Evolutionary conservation across 1,139 yeast species (phyloP).

Genomic region (Suhomyces bokatorum): DNA sequence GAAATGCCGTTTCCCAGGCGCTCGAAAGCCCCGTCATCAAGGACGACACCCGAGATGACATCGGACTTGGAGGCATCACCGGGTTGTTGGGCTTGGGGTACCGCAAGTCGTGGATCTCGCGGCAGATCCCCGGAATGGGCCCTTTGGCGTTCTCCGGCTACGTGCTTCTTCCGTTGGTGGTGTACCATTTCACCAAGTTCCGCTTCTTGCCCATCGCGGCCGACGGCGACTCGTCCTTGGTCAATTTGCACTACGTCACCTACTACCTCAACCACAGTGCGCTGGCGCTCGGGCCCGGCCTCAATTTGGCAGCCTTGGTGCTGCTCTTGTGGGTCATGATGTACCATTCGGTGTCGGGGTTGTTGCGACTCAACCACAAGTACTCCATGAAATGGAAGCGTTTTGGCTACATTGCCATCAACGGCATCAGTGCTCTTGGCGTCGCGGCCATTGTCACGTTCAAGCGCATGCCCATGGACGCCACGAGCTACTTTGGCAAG

Average conservation of each 20-base stretch:
- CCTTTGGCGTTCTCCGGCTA: constrained; percentile 66
- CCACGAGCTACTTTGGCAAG: constrained; percentile 31
- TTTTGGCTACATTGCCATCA: constrained; percentile 36
- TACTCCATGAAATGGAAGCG: constrained; percentile 33
- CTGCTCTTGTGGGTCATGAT: constrained; percentile 26
- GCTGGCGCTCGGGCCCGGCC: constrained; percentile 20
- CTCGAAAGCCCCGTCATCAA: constrained; percentile 19
- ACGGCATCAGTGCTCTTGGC: constrained; percentile 27
- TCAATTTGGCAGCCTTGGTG: constrained; percentile 24
- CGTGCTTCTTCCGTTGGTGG: constrained; percentile 45
- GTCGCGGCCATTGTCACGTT: constrained; percentile 27
- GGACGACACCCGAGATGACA: constrained; percentile 41
- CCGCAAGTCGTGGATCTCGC: constrained; percentile 45
- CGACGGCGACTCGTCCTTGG: constrained; percentile 66
- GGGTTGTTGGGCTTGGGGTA: constrained; percentile 56
- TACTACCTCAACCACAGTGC: constrained; percentile 36
- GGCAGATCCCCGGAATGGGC: constrained; percentile 32
- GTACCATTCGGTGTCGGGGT: constrained; percentile 43
- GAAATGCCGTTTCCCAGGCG: constrained; percentile 1
- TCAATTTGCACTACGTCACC: constrained; percentile 55
- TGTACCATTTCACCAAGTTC: constrained; percentile 49
- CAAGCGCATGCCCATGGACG: constrained; percentile 19
- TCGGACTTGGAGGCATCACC: constrained; percentile 62
- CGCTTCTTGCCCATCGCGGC: constrained; percentile 50
- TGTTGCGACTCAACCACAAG: constrained; percentile 32